A percentile compares a stretch with the other conserved stretches of the same genome.
phyloP scores from a whole-genome alignment of 495 filamentous ascomycete genomes.

The Durotheca rogersii region DNA sequence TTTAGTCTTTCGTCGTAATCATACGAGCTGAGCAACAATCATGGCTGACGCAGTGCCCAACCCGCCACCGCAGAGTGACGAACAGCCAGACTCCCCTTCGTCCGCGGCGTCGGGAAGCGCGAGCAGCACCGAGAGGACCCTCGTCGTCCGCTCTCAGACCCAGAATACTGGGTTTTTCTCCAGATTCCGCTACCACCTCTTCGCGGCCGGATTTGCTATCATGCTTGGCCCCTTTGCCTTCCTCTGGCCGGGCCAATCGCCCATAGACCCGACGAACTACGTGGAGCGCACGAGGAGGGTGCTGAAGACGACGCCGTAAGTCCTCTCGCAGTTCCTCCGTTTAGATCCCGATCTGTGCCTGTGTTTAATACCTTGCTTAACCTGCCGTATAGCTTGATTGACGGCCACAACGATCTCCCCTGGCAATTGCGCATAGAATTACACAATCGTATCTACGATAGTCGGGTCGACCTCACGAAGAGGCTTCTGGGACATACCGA shows the following conservation, averaged over 20 bases:
- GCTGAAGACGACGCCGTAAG: constrained; percentile 21
- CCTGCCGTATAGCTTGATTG: constrained; percentile 21
- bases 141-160: constrained; percentile 14
- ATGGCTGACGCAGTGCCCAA: constrained; percentile 13
- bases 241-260: constrained; percentile 16
- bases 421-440: constrained; percentile 35
- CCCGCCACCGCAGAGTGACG: neutral
- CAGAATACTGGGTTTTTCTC: constrained; percentile 15
- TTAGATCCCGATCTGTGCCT: neutral
- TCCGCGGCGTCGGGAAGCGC: neutral
- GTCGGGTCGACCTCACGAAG: constrained; percentile 29
- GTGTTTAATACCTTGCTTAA: neutral
- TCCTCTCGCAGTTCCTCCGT: too few relatives aligned
- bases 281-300: constrained; percentile 22
- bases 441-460: constrained; percentile 34
- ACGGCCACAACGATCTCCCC: constrained; percentile 41
- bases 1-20: neutral
- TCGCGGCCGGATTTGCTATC: constrained; percentile 22
- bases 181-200: constrained; percentile 18
- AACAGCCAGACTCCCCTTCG: neutral
- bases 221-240: constrained; percentile 18
- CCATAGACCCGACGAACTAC: constrained; percentile 17
- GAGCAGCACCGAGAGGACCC: constrained; percentile 1
- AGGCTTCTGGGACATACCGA: constrained; percentile 31
- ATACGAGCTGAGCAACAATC: neutral